Percentiles rank a stretch among this genome's conserved stretches.
These are phyloP conservation scores for Chaetomium tenue DNA, from an alignment of 495 filamentous ascomycete species.

Conservation along the genomic window DNA sequence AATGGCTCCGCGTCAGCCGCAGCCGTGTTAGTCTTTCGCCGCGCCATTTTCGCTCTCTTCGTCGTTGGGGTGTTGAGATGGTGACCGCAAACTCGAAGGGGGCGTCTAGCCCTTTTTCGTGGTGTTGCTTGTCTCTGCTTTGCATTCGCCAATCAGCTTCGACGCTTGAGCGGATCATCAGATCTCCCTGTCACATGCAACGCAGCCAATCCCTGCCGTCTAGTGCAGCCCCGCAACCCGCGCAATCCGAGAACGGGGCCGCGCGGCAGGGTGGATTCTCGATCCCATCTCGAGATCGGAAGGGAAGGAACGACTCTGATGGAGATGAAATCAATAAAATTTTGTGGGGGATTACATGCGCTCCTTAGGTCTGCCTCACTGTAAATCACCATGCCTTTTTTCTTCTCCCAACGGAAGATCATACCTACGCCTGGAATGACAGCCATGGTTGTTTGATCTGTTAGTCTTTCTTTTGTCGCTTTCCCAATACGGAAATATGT, in stretches of 20 bases:
- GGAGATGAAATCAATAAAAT: background rate
- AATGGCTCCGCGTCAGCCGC: constrained; percentile 11
- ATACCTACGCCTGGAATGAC: background rate
- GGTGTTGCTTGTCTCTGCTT: background rate
- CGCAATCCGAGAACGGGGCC: too few relatives aligned
- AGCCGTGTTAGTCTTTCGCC: constrained; percentile 22
- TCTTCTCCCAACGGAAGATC: too few relatives aligned
- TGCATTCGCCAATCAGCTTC: background rate
- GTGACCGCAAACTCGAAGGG: background rate
- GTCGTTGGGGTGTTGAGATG: background rate
- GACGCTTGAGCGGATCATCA: too few relatives aligned
- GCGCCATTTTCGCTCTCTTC: constrained; percentile 21
- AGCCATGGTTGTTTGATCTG: background rate
- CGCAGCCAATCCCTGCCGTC: background rate
- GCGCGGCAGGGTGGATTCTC: background rate
- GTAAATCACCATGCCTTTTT: too few relatives aligned
- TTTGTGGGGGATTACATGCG: too few relatives aligned
- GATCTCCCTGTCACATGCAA: background rate
- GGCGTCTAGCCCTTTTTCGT: background rate
- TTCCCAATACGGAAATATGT: constrained; percentile 17
- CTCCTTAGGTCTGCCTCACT: too few relatives aligned
- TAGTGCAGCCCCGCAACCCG: too few relatives aligned
- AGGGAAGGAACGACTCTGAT: constrained; percentile 15
- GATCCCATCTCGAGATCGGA: background rate
- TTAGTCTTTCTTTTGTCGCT: background rate